A percentile compares a stretch with the other conserved stretches of the same genome.
Conservation (phyloP, 176 grass and related monocot species). For the Dendrocalamus sinicus region DNA sequence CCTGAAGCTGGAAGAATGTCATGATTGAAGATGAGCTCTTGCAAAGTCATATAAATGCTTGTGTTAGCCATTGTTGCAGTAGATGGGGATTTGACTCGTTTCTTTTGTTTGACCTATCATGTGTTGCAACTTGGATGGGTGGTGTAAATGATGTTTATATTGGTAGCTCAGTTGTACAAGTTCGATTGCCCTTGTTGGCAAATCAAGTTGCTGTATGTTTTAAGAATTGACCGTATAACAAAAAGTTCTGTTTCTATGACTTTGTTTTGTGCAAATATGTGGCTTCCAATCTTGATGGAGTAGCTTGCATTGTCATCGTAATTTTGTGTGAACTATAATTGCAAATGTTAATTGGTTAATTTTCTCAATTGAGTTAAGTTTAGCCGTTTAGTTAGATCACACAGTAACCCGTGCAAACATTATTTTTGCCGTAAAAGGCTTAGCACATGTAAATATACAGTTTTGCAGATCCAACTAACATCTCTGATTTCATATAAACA, state of each 20-base stretch:
- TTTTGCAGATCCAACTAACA: no score
- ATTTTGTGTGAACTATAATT: no score
- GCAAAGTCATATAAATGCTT: conserved; percentile 6
- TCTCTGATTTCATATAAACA: no score
- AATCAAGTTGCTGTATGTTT: conserved; percentile 13
- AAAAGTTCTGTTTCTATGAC: conserved; percentile 4
- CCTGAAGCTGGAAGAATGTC: conserved; percentile 21
- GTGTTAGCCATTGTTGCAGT: not conserved
- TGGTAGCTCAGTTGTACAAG: conserved; percentile 34
- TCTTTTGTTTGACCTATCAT: not conserved
- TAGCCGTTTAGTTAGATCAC: no score
- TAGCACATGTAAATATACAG: no score
- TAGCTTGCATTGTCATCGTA: conserved; percentile 23
- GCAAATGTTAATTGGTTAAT: no score
- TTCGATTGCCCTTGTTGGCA: conserved; percentile 20
- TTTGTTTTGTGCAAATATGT: not conserved
- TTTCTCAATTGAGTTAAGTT: no score
- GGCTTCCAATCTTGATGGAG: not conserved
- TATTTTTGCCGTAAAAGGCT: no score
- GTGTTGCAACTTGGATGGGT: not conserved
- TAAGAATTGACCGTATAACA: conserved; percentile 1
- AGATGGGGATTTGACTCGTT: not conserved
- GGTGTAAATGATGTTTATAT: conserved; percentile 56
- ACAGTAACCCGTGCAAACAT: no score
- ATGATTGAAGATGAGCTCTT: conserved; percentile 29